Evolutionary conservation across 1,284 basidiomycete genomes (phyloP).

Genomic region (Microbotryum lychnidis-dioicae): DNA sequence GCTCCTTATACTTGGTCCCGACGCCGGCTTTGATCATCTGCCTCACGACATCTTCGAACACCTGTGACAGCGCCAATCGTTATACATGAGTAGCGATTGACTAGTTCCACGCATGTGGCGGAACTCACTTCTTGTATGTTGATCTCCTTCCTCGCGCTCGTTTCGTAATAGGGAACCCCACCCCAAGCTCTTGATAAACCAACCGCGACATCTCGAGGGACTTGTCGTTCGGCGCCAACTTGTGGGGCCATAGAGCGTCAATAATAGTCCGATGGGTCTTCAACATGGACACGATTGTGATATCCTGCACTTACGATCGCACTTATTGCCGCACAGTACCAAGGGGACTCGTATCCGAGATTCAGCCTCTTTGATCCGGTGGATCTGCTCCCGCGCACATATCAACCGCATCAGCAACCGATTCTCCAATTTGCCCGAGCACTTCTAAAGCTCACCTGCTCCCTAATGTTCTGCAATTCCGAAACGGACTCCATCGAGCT

Average conservation of each 20-base stretch:
- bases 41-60: slow-evolving; percentile 66
- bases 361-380: slow-evolving; percentile 53
- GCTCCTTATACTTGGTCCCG: slow-evolving; percentile 4
- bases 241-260: too few species aligned
- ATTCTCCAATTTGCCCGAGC: too few species aligned
- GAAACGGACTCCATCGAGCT: slow-evolving; percentile 66
- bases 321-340: slow-evolving; percentile 79
- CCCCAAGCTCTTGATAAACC: slow-evolving; percentile 59
- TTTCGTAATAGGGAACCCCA: slow-evolving; percentile 69
- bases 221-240: slow-evolving; percentile 67
- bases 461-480: slow-evolving; percentile 57
- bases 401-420: too few species aligned
- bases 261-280: too few species aligned
- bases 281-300: too few species aligned
- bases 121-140: slow-evolving; percentile 40
- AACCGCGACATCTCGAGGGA: slow-evolving; percentile 58
- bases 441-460: not conserved
- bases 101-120: not conserved
- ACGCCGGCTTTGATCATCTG: slow-evolving; percentile 51
- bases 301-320: slow-evolving; percentile 47
- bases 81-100: not conserved
- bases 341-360: slow-evolving; percentile 50
- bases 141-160: slow-evolving; percentile 71
- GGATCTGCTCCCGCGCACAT: slow-evolving; percentile 47
- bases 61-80: slow-evolving; percentile 39